A percentile compares a stretch with the other conserved stretches of the same genome.
Conservation (phyloP, 192 early-diverging fungal genomes). For the Coemansia sp. region DNA sequence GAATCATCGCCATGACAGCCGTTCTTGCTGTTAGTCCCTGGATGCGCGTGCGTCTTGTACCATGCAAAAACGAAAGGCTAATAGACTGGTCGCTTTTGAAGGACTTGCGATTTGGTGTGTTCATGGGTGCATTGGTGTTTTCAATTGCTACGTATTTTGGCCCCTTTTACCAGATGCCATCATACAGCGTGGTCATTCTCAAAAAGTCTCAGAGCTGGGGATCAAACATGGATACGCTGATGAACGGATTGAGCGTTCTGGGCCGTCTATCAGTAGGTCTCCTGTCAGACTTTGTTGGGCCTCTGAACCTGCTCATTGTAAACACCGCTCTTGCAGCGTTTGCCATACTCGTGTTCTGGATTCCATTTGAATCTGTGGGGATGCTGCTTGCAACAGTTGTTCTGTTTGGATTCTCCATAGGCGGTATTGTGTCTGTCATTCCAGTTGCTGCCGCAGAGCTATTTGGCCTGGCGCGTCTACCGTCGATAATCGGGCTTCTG, state of each 20-base stretch:
- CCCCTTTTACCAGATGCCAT: constrained; percentile 54
- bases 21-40: constrained; percentile 50
- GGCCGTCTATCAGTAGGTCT: constrained; percentile 47
- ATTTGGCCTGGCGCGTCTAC: constrained; percentile 48
- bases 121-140: constrained; percentile 40
- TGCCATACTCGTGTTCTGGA: constrained; percentile 48
- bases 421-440: constrained; percentile 49
- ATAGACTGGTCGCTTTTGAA: constrained; percentile 49
- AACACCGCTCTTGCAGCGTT: constrained; percentile 33
- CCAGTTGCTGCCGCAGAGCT: constrained; percentile 50
- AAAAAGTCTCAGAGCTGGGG: constrained; percentile 52
- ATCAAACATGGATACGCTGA: constrained; percentile 55
- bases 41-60: constrained; percentile 53
- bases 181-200: constrained; percentile 50
- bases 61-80: constrained; percentile 33
- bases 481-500: constrained; percentile 50
- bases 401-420: constrained; percentile 51
- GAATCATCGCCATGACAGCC: constrained; percentile 43
- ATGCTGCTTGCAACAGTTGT: constrained; percentile 34
- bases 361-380: constrained; percentile 41
- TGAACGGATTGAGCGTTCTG: constrained; percentile 52
- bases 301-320: constrained; percentile 43
- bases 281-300: constrained; percentile 37
- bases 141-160: constrained; percentile 52
- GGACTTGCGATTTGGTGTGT: constrained; percentile 44